Evolutionary conservation across 163 green algal species (phyloP), one percentile per base, ranked within the genome.

Genomic region (Smithsoniella earleae): DNA sequence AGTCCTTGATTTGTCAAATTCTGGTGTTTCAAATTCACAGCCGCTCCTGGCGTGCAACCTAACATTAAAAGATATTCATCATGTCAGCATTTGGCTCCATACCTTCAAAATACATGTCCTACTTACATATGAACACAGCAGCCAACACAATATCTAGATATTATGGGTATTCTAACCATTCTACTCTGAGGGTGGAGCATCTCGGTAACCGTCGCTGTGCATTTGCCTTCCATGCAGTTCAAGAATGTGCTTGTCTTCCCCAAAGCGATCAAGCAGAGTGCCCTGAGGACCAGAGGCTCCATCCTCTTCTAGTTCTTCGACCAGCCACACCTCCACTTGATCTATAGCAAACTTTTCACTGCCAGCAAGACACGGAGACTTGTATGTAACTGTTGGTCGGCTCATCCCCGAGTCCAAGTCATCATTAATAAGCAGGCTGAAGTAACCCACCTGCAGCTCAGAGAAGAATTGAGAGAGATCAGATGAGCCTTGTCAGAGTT

Each of bases 391-490:
- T 3, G 79, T 75, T 5, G 79, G 80, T 13, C 83, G 76, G 72
- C 69, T 84, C 84, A 89, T 88, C 44, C 86, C 86, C 0, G 38
- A 69, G 40, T 92, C 86, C 62, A 89, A 78, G 2, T 76, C 78
- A 54, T 74, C 65, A 40, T 92, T 82, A 34, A 92, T 62, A 55
- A 81, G 88, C 58, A 92, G 62, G 1, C 75, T 79, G 73, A 82
- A 92, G 62, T 89, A 83, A 8, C 79, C 82, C 16, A 80, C 72
- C n/a, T n/a, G n/a, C n/a, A n/a, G n/a, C 44, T 44, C 25, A 10
- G 28, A n/a, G 13, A 33, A 20, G 43, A 2, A 4, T 20, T 3
- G 44, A 16, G 33, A 2, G 25, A 66, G 13, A 18, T 62, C 2
- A 25, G 30, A 18, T 8, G 25, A 31, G 44, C 18, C 55, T 37